phyloP scores from a whole-genome alignment of 2,329 filamentous ascomycete species.

The Fusarium brevicatenulatum region DNA sequence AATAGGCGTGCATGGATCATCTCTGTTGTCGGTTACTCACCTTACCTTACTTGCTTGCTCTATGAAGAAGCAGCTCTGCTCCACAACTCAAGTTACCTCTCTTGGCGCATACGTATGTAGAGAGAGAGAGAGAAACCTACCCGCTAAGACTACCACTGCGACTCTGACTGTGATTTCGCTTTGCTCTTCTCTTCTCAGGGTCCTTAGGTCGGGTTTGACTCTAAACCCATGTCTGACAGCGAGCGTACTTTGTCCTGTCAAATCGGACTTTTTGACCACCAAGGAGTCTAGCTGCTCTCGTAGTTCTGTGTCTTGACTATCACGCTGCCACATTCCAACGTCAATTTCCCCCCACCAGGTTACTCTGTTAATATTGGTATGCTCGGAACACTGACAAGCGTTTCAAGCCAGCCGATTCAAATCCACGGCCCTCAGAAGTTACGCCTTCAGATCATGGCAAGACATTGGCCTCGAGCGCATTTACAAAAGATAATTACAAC shows the following conservation, averaged over 20 bases:
- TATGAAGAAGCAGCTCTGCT: background rate
- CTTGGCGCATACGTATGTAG: background rate
- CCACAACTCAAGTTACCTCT: background rate
- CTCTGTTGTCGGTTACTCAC: background rate
- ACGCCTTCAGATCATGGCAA: background rate
- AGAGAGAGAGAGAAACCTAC: background rate
- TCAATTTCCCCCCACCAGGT: background rate
- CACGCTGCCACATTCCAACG: conserved; percentile 19
- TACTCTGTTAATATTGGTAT: conserved; percentile 2
- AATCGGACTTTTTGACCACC: background rate
- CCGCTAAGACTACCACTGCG: background rate
- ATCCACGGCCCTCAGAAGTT: too few species aligned
- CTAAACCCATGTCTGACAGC: background rate
- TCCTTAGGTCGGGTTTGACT: background rate
- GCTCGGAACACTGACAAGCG: background rate
- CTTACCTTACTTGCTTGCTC: background rate
- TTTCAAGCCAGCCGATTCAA: background rate
- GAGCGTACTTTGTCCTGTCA: conserved; percentile 1
- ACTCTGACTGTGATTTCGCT: background rate
- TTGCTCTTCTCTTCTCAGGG: background rate
- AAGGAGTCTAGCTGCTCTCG: background rate
- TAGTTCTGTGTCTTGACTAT: background rate
- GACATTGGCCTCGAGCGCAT: background rate
- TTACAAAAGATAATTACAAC: background rate
- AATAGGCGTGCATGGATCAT: background rate